Evolutionary conservation across 768 basidiomycete genomes (phyloP).

Genomic region (Clitopilus hobsonii): DNA sequence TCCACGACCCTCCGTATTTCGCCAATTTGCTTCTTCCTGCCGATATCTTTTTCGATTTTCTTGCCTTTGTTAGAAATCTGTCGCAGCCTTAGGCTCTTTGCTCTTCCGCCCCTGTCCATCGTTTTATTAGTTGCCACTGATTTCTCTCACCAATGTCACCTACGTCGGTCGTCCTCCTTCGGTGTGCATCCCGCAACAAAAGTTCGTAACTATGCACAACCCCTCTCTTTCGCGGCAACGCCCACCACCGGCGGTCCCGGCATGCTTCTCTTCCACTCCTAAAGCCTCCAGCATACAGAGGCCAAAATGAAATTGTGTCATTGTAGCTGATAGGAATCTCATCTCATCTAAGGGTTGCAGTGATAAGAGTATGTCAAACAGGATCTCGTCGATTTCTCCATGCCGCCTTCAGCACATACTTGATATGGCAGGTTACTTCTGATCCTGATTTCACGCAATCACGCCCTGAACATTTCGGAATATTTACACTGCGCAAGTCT

Average conservation of each 20-base stretch:
- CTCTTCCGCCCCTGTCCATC: not conserved
- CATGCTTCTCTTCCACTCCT: not conserved
- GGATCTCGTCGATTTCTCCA: not conserved
- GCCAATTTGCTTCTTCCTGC: not conserved
- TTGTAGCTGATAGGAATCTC: not conserved
- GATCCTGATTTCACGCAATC: not conserved
- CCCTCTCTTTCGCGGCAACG: not conserved
- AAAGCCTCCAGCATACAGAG: not conserved
- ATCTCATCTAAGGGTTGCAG: constrained; percentile 1
- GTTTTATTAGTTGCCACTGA: not conserved
- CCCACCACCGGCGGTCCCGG: not conserved
- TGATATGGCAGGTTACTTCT: not conserved
- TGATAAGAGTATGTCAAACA: not conserved
- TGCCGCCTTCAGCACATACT: not conserved
- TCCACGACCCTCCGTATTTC: not conserved
- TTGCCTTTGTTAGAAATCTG: not conserved
- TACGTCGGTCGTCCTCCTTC: too few relatives aligned
- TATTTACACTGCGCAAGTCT: not conserved
- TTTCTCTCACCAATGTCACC: too few relatives aligned
- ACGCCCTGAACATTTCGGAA: not conserved
- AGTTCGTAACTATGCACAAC: not conserved
- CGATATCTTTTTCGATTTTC: not conserved
- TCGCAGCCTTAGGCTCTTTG: not conserved
- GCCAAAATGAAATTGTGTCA: not conserved
- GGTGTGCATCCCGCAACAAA: not conserved